Evolutionary conservation across 495 filamentous ascomycete species (phyloP), one percentile per base, ranked within the genome.

Genomic region (Jackrogersella minutella): DNA sequence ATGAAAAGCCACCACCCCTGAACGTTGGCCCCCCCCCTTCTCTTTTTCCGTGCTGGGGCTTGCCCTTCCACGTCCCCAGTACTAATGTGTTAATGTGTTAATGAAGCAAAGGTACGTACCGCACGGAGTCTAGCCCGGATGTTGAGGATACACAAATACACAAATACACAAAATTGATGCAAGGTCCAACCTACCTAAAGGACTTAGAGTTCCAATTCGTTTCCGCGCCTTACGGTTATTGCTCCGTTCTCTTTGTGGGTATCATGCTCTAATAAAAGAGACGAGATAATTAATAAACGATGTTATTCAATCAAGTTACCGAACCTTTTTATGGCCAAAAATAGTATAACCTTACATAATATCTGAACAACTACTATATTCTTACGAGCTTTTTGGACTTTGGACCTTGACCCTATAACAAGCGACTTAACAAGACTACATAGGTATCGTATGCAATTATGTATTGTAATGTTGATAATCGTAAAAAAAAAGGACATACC

Each of bases 231-330:
- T 64, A 60, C 28, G 47, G 34, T 64, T 59, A 68, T 60, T 63
- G 41, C 51, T 64, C 50, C 55, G 50, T 69, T 61, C 34, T 51
- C 16, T 10, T 50, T 46, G 49, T 59, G 65, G 59, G 41, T 55
- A 59, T n/a, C n/a, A 30, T 64, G 47, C 33, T 68, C 39, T 68
- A 63, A 62, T 58, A 63, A 63, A 59, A 68, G 53, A 54, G 26
- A 51, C 16, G n/a, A 43, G 14, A 46, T 5, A 52, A 36, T 52
- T 52, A 9, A 36, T 52, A 34, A 22, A 36, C 31, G 30, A 34
- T n/a, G 11, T 36, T 16, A 9, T 52, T 52, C n/a, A 10, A 34
- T 53, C 13, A 53, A 40, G 34, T 49, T 60, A 41, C 56, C 50
- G 31, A 58, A 16, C 26, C 34, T 10, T 13, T 37, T 40, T n/a